Evolutionary conservation across 306 rosid genomes (phyloP), one percentile per base, ranked within the genome.

Genomic region (Quercus cerris): DNA sequence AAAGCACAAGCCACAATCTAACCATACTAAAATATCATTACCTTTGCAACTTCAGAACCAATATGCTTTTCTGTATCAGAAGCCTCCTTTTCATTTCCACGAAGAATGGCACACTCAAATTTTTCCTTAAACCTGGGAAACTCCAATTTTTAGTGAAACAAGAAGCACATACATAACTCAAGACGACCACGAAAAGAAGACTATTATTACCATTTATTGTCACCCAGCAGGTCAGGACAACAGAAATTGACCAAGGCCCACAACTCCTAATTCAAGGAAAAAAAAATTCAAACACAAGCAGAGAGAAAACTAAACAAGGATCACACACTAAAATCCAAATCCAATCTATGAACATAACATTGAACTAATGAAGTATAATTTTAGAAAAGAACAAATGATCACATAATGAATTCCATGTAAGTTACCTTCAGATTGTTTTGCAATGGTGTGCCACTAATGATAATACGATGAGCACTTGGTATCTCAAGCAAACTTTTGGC

Each of bases 221-320:
- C 97, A 57, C 97, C 97, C 61, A 94, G 88, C 80, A 94, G 80
- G 62, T 90, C 95, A 75, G 97, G 99, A 83, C 97, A 94, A 78
- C 95, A 93, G 75, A 94, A 93, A 83, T 87, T 87, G 81, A 94
- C 93, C 85, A 91, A 86, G 57, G 99, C 99, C 99, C 99, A 94
- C 84, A 94, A 41, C 71, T 94, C 99, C 97, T 93, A 87, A 41
- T 71, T 64, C 71, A 52, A 82, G 75, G 54, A 78, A 58, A 77
- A 52, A 77, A 77, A 55, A 5, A 71, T 51, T 30, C 20, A 81
- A 55, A 83, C 35, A 57, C 54, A 74, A 68, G 59, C 67, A 33
- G 15, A 46, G 54, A 46, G 54, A 18, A 18, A 33, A 67, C 25
- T 7, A 27, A 12, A 71, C 35, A 77, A 56, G 51, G 54, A 67